Base-by-base conservation (phyloP, 768 basidiomycete species). In the Tricholoma hemisulphureum region DNA sequence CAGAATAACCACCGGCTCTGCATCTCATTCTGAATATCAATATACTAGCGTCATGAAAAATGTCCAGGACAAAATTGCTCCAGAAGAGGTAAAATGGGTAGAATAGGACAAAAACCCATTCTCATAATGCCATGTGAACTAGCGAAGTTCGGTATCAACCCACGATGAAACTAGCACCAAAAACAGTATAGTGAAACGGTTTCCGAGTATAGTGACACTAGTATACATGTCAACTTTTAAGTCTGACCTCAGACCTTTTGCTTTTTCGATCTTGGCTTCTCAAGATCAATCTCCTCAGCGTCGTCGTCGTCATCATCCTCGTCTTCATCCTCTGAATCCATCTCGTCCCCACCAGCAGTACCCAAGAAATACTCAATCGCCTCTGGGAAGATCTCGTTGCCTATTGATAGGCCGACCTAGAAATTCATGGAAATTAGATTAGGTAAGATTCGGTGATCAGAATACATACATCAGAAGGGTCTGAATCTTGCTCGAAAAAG, bases 251-350 rank as follows among this genome's bases (percentile, higher is more conserved):
- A 87, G 52, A 83, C 80, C 67, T 83, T 84, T 74, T 81, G 84
- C 75, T 87, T 91, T 75, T 93, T 93, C 54, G 84, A 67, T 60
- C 83, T 80, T 41, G 91, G 92, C 73, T 90, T 88, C 71, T 94
- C 92, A 57, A 94, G 75, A 73, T 94, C 92, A 73, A 94, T 94
- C 71, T 93, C 92, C 43, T 87, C 90, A 45, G 83, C 90, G 21
- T 91, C 87, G 23, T 91, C 89, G 29, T 88, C 87, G 3, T 90
- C 88, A 6, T 87, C 86, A 11, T 88, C 86, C 7, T 83, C 82
- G 7, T 83, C 82, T 43, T 86, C 85, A 13, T 86, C 86, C 31
- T 88, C 86, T 37, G 80, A 82, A 68, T 89, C 87, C 39, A 80
- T 59, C 20, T 86, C 84, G 18, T 84, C 85, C 6, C 77, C 81